Percentiles rank a stretch among this genome's conserved stretches.
Conservation (phyloP, 2,329 filamentous ascomycete genomes). For the Exophiala alcalophila region DNA sequence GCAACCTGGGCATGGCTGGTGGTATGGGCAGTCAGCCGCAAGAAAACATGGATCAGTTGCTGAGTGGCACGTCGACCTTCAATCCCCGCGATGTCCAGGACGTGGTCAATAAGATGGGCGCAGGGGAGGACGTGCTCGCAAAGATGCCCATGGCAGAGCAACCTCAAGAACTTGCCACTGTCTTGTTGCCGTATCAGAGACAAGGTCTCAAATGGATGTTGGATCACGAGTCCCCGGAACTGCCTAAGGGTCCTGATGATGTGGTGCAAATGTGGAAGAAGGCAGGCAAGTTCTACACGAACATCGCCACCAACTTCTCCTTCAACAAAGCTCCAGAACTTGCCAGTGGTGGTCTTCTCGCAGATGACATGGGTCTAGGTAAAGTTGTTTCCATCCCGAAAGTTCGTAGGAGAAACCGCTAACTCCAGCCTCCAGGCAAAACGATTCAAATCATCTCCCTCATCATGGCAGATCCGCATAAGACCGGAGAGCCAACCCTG, state of each 20-base stretch:
- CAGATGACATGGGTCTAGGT: constrained; percentile 89
- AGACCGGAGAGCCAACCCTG: constrained; percentile 53
- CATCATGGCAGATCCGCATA: constrained; percentile 57
- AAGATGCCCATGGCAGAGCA: constrained; percentile 70
- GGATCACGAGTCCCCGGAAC: constrained; percentile 67
- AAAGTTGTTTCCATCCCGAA: constrained; percentile 49
- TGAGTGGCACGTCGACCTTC: constrained; percentile 51
- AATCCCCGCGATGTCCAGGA: constrained; percentile 63
- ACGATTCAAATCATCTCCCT: constrained; percentile 82
- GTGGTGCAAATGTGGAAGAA: constrained; percentile 76
- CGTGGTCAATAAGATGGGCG: constrained; percentile 67
- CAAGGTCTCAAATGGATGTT: constrained; percentile 80
- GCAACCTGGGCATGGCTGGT: constrained; percentile 35
- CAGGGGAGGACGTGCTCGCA: constrained; percentile 66
- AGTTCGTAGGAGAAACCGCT: neutral
- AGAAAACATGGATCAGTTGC: constrained; percentile 59
- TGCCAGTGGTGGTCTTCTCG: constrained; percentile 77
- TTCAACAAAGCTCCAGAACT: constrained; percentile 58
- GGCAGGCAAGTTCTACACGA: constrained; percentile 53
- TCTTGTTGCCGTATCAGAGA: constrained; percentile 73
- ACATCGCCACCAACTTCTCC: constrained; percentile 69
- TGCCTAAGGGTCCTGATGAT: constrained; percentile 61
- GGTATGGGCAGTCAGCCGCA: constrained; percentile 19
- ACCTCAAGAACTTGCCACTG: constrained; percentile 62
- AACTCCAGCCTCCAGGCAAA: constrained; percentile 21